Percentiles rank a stretch among this genome's conserved stretches.
These are phyloP conservation scores for Kluyveromyces starmeri DNA, from an alignment of 805 yeast species.

Conservation along the genomic window DNA sequence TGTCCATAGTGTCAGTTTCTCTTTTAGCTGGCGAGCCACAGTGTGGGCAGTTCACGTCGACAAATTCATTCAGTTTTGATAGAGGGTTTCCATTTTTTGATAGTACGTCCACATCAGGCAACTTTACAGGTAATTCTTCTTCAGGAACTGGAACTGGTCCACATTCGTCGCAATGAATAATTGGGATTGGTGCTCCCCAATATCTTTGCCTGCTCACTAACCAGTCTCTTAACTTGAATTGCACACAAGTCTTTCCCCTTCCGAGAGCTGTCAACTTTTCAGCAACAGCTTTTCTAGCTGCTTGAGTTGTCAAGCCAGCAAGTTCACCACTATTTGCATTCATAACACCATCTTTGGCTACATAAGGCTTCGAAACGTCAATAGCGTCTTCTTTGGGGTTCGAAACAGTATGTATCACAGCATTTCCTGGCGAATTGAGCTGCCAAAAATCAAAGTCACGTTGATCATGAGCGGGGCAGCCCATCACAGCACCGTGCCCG, in stretches of 20 bases:
- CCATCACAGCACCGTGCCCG: conserved; percentile 87
- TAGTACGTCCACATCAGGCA: conserved; percentile 52
- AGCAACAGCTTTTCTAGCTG: conserved; percentile 45
- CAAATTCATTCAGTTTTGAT: conserved; percentile 56
- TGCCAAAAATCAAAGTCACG: conserved; percentile 81
- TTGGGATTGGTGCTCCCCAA: conserved; percentile 99
- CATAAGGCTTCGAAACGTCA: conserved; percentile 27
- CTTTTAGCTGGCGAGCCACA: conserved; percentile 69
- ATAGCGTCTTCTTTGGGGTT: conserved; percentile 30
- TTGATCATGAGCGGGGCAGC: conserved; percentile 89
- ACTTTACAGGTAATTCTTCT: conserved; percentile 66
- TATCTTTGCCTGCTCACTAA: conserved; percentile 86
- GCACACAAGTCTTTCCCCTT: conserved; percentile 41
- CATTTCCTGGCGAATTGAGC: conserved; percentile 41
- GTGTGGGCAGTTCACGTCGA: conserved; percentile 67
- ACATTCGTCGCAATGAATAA: conserved; percentile 76
- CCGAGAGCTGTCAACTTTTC: conserved; percentile 31
- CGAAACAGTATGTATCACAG: conserved; percentile 36
- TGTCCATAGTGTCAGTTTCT: conserved; percentile 98
- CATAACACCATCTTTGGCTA: conserved; percentile 38
- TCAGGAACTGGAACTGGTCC: conserved; percentile 94
- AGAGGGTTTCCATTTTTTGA: conserved; percentile 59
- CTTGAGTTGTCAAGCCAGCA: conserved; percentile 39
- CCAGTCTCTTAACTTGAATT: conserved; percentile 83
- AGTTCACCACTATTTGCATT: conserved; percentile 40